Percentiles rank a stretch among this genome's conserved stretches.
phyloP scores from a whole-genome alignment of 495 filamentous ascomycete species.

The Penicillium tannophilum region DNA sequence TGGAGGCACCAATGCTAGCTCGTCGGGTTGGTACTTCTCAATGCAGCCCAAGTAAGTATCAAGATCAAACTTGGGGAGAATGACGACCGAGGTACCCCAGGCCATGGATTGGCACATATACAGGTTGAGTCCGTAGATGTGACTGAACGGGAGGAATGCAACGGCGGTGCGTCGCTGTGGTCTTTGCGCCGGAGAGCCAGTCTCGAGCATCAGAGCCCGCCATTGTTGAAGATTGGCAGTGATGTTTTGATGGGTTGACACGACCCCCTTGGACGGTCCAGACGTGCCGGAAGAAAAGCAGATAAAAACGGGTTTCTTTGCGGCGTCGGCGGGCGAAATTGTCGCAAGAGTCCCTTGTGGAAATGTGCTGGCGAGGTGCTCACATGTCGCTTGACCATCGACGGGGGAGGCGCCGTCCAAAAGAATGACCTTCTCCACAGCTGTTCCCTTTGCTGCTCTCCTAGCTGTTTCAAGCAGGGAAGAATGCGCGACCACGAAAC shows the following conservation, averaged over 20 bases:
- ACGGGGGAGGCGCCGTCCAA: slow-evolving; percentile 15
- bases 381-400: slow-evolving; percentile 23
- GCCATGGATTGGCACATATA: slow-evolving; percentile 27
- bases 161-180: slow-evolving; percentile 61
- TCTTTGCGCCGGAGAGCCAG: slow-evolving; percentile 14
- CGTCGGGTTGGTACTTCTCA: slow-evolving; percentile 25
- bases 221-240: slow-evolving; percentile 60
- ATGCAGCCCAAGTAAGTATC: slow-evolving; percentile 34
- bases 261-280: slow-evolving; percentile 45
- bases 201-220: slow-evolving; percentile 18
- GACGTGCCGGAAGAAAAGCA: slow-evolving; percentile 30
- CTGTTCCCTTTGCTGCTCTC: slow-evolving; percentile 55
- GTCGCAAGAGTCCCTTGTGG: slow-evolving; percentile 9
- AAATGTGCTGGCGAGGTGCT: slow-evolving; percentile 24
- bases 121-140: slow-evolving; percentile 68
- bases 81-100: slow-evolving; percentile 44
- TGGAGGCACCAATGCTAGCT: slow-evolving; percentile 61
- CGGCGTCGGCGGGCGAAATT: slow-evolving; percentile 15
- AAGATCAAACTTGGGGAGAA: slow-evolving; percentile 79
- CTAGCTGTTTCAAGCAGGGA: slow-evolving; percentile 59
- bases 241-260: slow-evolving; percentile 76
- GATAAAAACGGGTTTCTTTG: slow-evolving; percentile 18
- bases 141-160: slow-evolving; percentile 83
- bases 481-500: slow-evolving; percentile 68
- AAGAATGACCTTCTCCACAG: slow-evolving; percentile 21